These are phyloP conservation scores for Fagopyrum tataricum DNA, from an alignment of 148 eudicot genomes.

Conservation along the genomic window DNA sequence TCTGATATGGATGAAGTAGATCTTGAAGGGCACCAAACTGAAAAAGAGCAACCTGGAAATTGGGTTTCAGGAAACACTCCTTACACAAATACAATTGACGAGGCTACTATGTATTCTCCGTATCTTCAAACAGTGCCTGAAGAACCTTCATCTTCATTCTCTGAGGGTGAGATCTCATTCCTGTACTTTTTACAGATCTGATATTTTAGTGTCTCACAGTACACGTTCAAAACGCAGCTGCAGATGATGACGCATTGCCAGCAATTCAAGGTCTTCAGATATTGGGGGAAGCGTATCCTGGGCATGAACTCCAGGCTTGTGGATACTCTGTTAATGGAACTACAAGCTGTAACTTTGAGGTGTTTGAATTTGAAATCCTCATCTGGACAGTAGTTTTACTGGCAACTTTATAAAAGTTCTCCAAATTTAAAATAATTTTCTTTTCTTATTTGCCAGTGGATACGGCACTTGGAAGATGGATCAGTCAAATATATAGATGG, in stretches of 20 bases:
- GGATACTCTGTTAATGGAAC: constrained; percentile 88
- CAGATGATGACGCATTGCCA: constrained; percentile 85
- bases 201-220: constrained; percentile 13
- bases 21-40: constrained; percentile 40
- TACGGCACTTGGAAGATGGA: constrained; percentile 95
- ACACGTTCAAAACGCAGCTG: constrained; percentile 41
- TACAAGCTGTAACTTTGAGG: constrained; percentile 95
- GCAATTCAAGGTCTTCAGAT: constrained; percentile 83
- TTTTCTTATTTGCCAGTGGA: constrained; percentile 53
- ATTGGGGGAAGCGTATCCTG: constrained; percentile 91
- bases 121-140: constrained; percentile 73
- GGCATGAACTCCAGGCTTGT: constrained; percentile 65
- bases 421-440: constrained; percentile 14
- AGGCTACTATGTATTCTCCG: constrained; percentile 57
- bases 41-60: constrained; percentile 41
- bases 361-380: constrained; percentile 21
- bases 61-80: constrained; percentile 57
- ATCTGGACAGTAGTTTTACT: neutral
- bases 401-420: constrained; percentile 5
- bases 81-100: constrained; percentile 44
- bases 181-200: constrained; percentile 11
- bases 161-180: constrained; percentile 55
- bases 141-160: constrained; percentile 82
- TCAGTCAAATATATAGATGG: constrained; percentile 87
- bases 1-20: constrained; percentile 46